Evolutionary conservation across 2,329 filamentous ascomycete genomes (phyloP), one percentile per base, ranked within the genome.

Genomic region (Trematosphaeria pertusa): DNA sequence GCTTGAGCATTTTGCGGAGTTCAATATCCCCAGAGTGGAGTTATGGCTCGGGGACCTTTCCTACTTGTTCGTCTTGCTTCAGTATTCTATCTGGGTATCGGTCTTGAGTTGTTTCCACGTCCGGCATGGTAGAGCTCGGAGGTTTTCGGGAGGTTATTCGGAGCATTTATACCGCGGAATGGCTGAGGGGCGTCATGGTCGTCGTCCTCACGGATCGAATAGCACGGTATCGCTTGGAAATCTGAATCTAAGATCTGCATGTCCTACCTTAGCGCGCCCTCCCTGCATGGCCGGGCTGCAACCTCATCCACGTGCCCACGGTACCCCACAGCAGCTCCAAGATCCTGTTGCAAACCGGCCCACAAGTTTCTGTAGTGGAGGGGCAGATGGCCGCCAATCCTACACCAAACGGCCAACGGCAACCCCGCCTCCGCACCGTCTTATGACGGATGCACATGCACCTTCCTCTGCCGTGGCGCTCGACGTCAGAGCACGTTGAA

Each of bases 341-440:
- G 39, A 31, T 38, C 41, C 26, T 37, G 43, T 38, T 41, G 34
- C 48, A 48, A 47, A 42, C 38, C 15, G 39, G 35, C 40, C 43
- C 41, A 40, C 46, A 37, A 43, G 35, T 12, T 30, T 20, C 40
- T 37, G 45, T 26, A 43, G 35, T 32, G 46, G 43, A 41, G 28
- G 43, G 34, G 20, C 31, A 41, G 28, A 15, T 12, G 39, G 39
- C 28, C 22, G 50, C 38, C 45, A 48, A n/a, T 28, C 24, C 24
- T 30, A n/a, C n/a, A n/a, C n/a, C n/a, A n/a, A n/a, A n/a, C n/a
- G n/a, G n/a, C n/a, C n/a, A 47, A 37, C 36, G 40, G 40, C 51
- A 46, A 51, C 44, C 46, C 55, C 55, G 55, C 55, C 55, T 56
- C 37, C n/a, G 17, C 33, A 42, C 21, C 21, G 43, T 40, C 34